Evolutionary conservation across 768 basidiomycete genomes (phyloP).

Genomic region (Xerocomellus dryophilus): DNA sequence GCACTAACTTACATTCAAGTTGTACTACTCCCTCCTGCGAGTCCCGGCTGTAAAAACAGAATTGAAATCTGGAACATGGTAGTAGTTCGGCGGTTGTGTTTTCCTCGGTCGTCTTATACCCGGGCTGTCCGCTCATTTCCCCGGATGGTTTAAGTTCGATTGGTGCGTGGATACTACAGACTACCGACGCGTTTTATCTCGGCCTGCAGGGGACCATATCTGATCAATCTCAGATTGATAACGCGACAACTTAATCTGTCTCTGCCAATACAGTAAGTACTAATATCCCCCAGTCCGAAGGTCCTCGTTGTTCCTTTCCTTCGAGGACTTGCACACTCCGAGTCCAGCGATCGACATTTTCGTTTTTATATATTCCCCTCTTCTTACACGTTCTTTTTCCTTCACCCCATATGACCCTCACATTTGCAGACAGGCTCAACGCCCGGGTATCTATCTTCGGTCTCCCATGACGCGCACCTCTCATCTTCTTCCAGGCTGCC

Average conservation of each 20-base stretch:
- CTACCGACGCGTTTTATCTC: slow-evolving; percentile 21
- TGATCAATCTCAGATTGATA: slow-evolving; percentile 24
- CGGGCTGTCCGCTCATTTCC: not conserved
- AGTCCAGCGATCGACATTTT: not conserved
- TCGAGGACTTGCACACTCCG: slow-evolving; percentile 4
- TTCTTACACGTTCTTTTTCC: slow-evolving; percentile 17
- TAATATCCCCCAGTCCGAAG: slow-evolving; percentile 1
- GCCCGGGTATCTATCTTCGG: slow-evolving; percentile 32
- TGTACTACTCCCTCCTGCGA: not conserved
- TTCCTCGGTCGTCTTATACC: not conserved
- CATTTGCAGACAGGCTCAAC: slow-evolving; percentile 41
- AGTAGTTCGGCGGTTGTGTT: not conserved
- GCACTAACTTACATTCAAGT: too few species aligned
- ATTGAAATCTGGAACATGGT: not conserved
- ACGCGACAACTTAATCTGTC: slow-evolving; percentile 8
- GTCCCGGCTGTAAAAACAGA: not conserved
- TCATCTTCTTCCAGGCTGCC: slow-evolving; percentile 34
- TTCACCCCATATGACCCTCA: slow-evolving; percentile 34
- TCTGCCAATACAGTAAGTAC: slow-evolving; percentile 5
- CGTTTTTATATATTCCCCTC: slow-evolving; percentile 21
- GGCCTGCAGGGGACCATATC: slow-evolving; percentile 14
- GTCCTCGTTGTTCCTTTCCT: not conserved
- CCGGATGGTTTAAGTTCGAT: not conserved
- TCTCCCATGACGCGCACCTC: not conserved
- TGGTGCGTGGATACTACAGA: slow-evolving; percentile 14